Percentiles rank a stretch among this genome's conserved stretches.
Conservation (phyloP, 371 early-diverging fungal genomes). For the Lichtheimia corymbifera region DNA sequence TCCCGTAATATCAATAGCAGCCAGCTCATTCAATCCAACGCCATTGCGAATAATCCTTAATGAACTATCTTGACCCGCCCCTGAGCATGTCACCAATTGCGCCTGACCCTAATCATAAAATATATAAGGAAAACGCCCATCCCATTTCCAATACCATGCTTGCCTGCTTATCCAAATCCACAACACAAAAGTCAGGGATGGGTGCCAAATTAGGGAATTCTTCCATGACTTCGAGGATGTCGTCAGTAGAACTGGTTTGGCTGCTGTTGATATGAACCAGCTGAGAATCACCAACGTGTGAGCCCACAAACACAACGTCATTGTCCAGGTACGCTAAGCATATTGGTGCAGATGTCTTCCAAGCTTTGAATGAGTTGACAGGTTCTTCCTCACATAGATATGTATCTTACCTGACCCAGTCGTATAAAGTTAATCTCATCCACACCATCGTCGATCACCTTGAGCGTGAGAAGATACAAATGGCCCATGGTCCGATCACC, state of each 20-base stretch:
- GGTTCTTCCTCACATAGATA: background rate
- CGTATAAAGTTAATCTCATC: background rate
- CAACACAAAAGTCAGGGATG: constrained; percentile 82
- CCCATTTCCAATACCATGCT: background rate
- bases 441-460: constrained; percentile 7
- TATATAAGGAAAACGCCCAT: background rate
- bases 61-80: constrained; percentile 74
- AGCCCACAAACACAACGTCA: constrained; percentile 83
- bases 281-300: constrained; percentile 84
- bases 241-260: background rate
- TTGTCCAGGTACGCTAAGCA: constrained; percentile 76
- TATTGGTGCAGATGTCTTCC: constrained; percentile 64
- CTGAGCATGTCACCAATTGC: constrained; percentile 88
- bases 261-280: constrained; percentile 55
- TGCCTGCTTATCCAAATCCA: constrained; percentile 78
- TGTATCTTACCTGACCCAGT: background rate
- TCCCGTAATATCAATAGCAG: constrained; percentile 66
- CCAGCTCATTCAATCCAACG: constrained; percentile 80
- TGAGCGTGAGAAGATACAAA: constrained; percentile 54
- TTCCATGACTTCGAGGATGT: constrained; percentile 52
- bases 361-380: background rate
- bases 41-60: constrained; percentile 89
- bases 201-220: constrained; percentile 82
- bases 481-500: constrained; percentile 71
- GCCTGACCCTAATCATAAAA: constrained; percentile 46